phyloP scores from a whole-genome alignment of 1,284 basidiomycete species.

The Ustilago lituana region DNA sequence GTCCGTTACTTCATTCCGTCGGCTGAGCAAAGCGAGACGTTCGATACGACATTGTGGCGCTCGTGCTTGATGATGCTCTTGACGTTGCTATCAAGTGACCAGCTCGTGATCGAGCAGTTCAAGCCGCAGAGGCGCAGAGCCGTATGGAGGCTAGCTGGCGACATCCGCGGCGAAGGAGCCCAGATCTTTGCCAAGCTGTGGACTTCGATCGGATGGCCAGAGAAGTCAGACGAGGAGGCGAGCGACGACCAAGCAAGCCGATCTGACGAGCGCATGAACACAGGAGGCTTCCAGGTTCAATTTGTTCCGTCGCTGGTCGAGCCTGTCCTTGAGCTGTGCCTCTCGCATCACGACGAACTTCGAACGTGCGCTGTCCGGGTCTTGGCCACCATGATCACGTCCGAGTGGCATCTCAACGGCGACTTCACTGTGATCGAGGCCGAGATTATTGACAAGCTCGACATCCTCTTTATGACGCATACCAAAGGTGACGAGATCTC shows the following conservation, averaged over 20 bases:
- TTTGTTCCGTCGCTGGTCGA: conserved; percentile 81
- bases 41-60: conserved; percentile 83
- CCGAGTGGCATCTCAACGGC: conserved; percentile 72
- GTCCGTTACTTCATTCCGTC: conserved; percentile 83
- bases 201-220: conserved; percentile 75
- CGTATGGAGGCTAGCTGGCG: conserved; percentile 93
- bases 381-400: conserved; percentile 93
- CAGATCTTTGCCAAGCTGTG: conserved; percentile 83
- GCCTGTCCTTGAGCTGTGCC: conserved; percentile 87
- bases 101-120: conserved; percentile 92
- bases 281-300: conserved; percentile 64
- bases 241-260: conserved; percentile 23
- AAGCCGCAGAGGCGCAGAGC: conserved; percentile 90
- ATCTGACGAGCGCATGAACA: conserved; percentile 54
- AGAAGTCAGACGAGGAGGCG: conserved; percentile 17
- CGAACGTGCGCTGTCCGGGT: conserved; percentile 86
- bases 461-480: conserved; percentile 89
- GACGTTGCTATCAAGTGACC: conserved; percentile 85
- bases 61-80: conserved; percentile 84
- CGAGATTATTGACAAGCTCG: conserved; percentile 92
- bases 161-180: conserved; percentile 91
- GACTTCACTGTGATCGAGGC: conserved; percentile 75
- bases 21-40: conserved; percentile 73
- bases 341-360: conserved; percentile 92
- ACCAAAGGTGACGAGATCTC: conserved; percentile 89